Evolutionary conservation across 495 filamentous ascomycete genomes (phyloP).

Genomic region (Aspergillus kassunensis): DNA sequence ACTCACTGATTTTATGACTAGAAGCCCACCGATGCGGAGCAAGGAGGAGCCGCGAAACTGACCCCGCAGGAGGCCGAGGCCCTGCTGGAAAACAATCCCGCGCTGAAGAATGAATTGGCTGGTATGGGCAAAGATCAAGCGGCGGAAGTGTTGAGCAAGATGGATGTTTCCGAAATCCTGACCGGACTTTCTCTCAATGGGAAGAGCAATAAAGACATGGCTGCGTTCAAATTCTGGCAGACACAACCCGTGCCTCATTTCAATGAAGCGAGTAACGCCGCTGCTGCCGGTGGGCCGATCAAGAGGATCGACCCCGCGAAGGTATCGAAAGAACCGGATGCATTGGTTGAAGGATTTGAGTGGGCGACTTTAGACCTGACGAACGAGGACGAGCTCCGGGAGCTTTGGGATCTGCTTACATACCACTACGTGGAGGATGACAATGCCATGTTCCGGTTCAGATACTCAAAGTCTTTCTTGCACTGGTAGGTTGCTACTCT

Average conservation of each 20-base stretch:
- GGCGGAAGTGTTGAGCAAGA: slow-evolving; percentile 61
- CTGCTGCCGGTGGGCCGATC: slow-evolving; percentile 62
- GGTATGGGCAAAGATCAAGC: slow-evolving; percentile 44
- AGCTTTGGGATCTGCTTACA: slow-evolving; percentile 83
- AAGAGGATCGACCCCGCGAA: slow-evolving; percentile 69
- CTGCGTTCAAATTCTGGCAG: slow-evolving; percentile 94
- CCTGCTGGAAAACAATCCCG: slow-evolving; percentile 47
- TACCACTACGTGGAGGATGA: slow-evolving; percentile 96
- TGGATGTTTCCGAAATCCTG: slow-evolving; percentile 74
- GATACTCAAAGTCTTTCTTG: slow-evolving; percentile 83
- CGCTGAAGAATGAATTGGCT: slow-evolving; percentile 46
- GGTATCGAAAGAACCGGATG: slow-evolving; percentile 64
- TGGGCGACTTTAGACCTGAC: slow-evolving; percentile 90
- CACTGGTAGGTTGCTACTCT: slow-evolving; percentile 60
- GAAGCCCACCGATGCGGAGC: slow-evolving; percentile 24
- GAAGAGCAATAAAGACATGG: slow-evolving; percentile 95
- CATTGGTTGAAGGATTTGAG: slow-evolving; percentile 74
- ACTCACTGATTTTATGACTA: slow-evolving; percentile 15
- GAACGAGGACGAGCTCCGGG: slow-evolving; percentile 62
- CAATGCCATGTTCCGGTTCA: slow-evolving; percentile 94
- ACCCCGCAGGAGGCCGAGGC: slow-evolving; percentile 40
- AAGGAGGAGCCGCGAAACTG: slow-evolving; percentile 29
- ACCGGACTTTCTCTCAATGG: slow-evolving; percentile 71
- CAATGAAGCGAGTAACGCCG: slow-evolving; percentile 43
- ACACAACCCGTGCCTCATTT: slow-evolving; percentile 93